A percentile compares a stretch with the other conserved stretches of the same genome.
Evolutionary conservation across 1,284 basidiomycete species (phyloP).

Genomic region (Trichosporon inkin): DNA sequence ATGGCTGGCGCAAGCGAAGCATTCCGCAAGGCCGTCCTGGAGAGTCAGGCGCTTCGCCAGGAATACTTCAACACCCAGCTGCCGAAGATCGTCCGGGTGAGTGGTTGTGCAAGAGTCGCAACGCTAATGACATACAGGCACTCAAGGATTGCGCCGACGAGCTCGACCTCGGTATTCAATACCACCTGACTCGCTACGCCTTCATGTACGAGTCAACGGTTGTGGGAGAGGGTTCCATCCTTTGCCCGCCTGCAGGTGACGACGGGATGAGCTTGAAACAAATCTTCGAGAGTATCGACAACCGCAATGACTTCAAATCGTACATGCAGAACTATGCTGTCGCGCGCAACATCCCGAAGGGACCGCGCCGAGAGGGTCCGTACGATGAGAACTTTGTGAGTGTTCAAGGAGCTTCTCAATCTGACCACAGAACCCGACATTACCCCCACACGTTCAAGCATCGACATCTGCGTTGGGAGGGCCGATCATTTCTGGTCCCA

Average conservation of each 20-base stretch:
- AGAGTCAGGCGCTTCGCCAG: conserved; percentile 83
- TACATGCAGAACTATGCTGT: conserved; percentile 95
- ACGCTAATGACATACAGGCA: conserved; percentile 55
- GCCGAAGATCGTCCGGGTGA: conserved; percentile 83
- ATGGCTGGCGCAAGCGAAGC: conserved; percentile 82
- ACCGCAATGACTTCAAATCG: conserved; percentile 85
- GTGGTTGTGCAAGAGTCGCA: conserved; percentile 37
- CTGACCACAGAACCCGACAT: conserved; percentile 16
- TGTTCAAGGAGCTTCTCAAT: background rate
- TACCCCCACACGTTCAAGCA: conserved; percentile 17
- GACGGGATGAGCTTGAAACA: conserved; percentile 67
- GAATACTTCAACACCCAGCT: conserved; percentile 98
- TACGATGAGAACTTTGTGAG: conserved; percentile 77
- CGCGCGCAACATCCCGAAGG: conserved; percentile 65
- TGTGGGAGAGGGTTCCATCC: conserved; percentile 79
- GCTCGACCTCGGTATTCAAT: conserved; percentile 93
- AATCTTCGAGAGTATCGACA: conserved; percentile 87
- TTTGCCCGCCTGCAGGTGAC: conserved; percentile 42
- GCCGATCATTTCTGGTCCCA: background rate
- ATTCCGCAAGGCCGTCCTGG: conserved; percentile 85
- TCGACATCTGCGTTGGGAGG: background rate
- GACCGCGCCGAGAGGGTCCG: conserved; percentile 75
- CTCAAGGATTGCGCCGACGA: conserved; percentile 95
- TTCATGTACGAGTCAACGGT: conserved; percentile 89
- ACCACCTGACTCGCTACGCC: conserved; percentile 90